Evolutionary conservation across 768 basidiomycete species (phyloP), one percentile per base, ranked within the genome.

Genomic region (Tylopilus plumbeoviolaceoides): DNA sequence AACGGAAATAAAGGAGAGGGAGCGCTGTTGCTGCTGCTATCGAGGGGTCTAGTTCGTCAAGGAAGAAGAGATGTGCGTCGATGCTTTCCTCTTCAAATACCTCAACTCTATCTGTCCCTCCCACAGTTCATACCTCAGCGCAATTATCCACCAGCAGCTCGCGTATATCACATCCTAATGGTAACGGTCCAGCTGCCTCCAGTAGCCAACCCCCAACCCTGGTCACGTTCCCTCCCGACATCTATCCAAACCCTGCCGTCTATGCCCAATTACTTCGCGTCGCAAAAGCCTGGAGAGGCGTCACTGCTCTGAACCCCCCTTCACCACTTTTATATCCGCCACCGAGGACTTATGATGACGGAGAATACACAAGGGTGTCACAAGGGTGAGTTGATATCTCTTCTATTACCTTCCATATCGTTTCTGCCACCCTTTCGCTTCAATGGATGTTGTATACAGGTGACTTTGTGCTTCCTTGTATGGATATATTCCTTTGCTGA

Each of bases 281-380:
- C 17, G 85, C 86, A 11, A 74, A 78, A 20, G 69, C 76, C 17
- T 89, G 85, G 85, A 72, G 87, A 9, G 86, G 87, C 2, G 70
- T 88, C 28, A 78, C 81, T n/a, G 85, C 85, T 8, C 69, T 82
- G 54, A 68, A 69, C 21, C 62, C 69, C 4, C 62, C 66, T 1
- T 60, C 56, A 12, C 56, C 64, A 5, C 47, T 59, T 30, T 14
- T 40, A 10, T 42, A 53, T 10, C 56, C 55, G 1, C 66, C 67
- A 33, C 64, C 63, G 43, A 68, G 35, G 42, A 58, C 60, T 0
- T 68, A 62, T 48, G 31, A 33, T 27, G 64, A 68, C 31, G 44
- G 50, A 47, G 59, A 42, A 25, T 67, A 59, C 21, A 47, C 54
- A 15, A 59, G 50, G 48, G 66, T 66, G 20, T 54, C 64, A 15